These are phyloP conservation scores for Macadamia tetraphylla DNA, from an alignment of 164 flowering plant genomes.

Conservation along the genomic window DNA sequence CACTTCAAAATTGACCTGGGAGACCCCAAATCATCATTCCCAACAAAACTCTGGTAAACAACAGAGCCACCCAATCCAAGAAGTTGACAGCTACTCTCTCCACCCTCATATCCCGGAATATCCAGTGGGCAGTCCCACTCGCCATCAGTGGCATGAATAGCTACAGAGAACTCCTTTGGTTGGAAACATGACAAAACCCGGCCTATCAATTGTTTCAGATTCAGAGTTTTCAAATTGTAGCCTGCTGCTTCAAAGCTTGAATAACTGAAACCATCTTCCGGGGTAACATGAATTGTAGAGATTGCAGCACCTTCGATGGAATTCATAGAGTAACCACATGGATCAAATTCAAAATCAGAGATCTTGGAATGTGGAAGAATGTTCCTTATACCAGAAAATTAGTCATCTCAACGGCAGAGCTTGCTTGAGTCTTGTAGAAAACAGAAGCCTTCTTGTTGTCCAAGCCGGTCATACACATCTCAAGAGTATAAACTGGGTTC, in stretches of 20 bases:
- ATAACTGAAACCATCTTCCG: constrained; percentile 90
- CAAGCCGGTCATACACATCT: constrained; percentile 89
- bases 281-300: constrained; percentile 91
- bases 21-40: constrained; percentile 19
- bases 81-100: constrained; percentile 23
- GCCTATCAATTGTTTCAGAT: constrained; percentile 38
- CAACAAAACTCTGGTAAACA: constrained; percentile 38
- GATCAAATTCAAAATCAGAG: constrained; percentile 80
- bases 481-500: constrained; percentile 41
- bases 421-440: constrained; percentile 49
- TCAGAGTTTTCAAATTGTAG: constrained; percentile 36
- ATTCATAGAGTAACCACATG: constrained; percentile 93
- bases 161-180: constrained; percentile 64
- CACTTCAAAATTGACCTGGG: constrained; percentile 47
- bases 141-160: constrained; percentile 38
- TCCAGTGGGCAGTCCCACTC: constrained; percentile 16
- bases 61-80: constrained; percentile 39
- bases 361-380: constrained; percentile 69
- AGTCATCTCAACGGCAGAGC: constrained; percentile 69
- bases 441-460: constrained; percentile 58
- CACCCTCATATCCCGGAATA: constrained; percentile 37
- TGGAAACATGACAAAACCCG: constrained; percentile 69
- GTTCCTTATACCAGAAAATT: constrained; percentile 56
- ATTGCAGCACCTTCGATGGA: constrained; percentile 52
- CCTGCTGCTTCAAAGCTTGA: constrained; percentile 82